Evolutionary conservation across 78 protist species (phyloP).

Genomic region (Isochrysis galbana): DNA sequence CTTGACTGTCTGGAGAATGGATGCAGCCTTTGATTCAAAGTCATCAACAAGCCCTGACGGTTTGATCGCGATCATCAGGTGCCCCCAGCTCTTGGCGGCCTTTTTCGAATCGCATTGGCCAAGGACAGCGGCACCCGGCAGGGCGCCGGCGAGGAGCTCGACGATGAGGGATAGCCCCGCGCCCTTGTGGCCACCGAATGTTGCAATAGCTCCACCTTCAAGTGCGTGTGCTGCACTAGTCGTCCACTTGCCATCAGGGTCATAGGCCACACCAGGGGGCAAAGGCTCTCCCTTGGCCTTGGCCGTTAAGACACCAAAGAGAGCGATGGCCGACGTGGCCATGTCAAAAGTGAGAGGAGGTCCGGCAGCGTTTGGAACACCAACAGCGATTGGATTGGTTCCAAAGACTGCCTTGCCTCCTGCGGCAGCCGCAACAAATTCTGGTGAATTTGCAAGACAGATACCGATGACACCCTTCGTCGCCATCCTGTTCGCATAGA

Average conservation of each 20-base stretch:
- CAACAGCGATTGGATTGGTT: background rate
- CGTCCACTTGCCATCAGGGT: background rate
- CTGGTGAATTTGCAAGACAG: background rate
- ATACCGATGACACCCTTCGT: background rate
- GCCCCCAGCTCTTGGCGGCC: slow-evolving; percentile 18
- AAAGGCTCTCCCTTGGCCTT: slow-evolving; percentile 31
- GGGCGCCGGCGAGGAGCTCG: slow-evolving; percentile 22
- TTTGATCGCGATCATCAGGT: background rate
- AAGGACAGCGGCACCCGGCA: background rate
- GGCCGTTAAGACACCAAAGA: slow-evolving; percentile 16
- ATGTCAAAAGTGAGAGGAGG: background rate
- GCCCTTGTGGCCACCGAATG: slow-evolving; percentile 20
- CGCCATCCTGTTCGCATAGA: slow-evolving; percentile 2
- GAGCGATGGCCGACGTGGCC: slow-evolving; percentile 25
- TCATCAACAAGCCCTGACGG: background rate
- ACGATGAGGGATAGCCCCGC: background rate
- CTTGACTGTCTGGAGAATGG: background rate
- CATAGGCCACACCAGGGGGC: background rate
- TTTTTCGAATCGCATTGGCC: slow-evolving; percentile 10
- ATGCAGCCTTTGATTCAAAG: background rate
- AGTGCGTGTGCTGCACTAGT: background rate
- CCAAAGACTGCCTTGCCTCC: slow-evolving; percentile 11
- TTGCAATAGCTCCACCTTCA: slow-evolving; percentile 12
- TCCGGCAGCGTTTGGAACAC: background rate
- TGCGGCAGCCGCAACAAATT: slow-evolving; percentile 11